Conservation (phyloP, 2,329 filamentous ascomycete genomes). For the Botrytis fragariae region DNA sequence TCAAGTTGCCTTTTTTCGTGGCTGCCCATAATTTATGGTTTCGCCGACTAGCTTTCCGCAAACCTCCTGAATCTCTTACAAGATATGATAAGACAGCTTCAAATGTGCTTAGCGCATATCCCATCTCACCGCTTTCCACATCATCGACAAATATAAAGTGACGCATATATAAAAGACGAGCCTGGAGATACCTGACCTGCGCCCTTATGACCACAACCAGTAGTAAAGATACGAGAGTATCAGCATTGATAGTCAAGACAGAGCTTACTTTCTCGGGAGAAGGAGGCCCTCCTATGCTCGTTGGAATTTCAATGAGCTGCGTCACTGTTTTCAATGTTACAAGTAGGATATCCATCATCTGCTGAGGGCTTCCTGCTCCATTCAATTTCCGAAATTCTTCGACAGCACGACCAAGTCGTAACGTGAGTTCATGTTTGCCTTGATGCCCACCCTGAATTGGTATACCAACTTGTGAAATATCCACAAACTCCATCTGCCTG, state of each 20-base stretch:
- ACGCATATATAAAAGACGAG: constrained; percentile 88
- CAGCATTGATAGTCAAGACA: constrained; percentile 68
- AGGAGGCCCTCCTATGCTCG: constrained; percentile 33
- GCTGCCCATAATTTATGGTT: constrained; percentile 90
- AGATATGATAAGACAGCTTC: constrained; percentile 92
- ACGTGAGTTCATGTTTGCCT: constrained; percentile 78
- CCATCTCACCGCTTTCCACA: constrained; percentile 92
- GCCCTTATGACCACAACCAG: constrained; percentile 91
- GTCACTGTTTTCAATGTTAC: constrained; percentile 74
- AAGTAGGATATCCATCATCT: constrained; percentile 41
- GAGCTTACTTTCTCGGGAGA: constrained; percentile 44
- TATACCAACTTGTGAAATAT: constrained; percentile 92
- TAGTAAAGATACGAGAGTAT: constrained; percentile 87
- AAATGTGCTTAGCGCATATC: constrained; percentile 92
- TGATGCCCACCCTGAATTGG: constrained; percentile 73
- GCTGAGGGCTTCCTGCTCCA: constrained; percentile 50
- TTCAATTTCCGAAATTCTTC: constrained; percentile 90
- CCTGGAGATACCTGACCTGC: constrained; percentile 82
- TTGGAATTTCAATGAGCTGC: constrained; percentile 55
- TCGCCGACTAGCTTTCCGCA: constrained; percentile 79
- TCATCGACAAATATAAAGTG: constrained; percentile 98
- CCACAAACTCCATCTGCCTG: constrained; percentile 87
- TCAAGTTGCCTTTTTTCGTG: constrained; percentile 70
- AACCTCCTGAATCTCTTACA: constrained; percentile 72
- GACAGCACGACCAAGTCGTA: constrained; percentile 73